Base-by-base conservation (phyloP, 495 filamentous ascomycete genomes). In the Astrothelium macrocarpum region DNA sequence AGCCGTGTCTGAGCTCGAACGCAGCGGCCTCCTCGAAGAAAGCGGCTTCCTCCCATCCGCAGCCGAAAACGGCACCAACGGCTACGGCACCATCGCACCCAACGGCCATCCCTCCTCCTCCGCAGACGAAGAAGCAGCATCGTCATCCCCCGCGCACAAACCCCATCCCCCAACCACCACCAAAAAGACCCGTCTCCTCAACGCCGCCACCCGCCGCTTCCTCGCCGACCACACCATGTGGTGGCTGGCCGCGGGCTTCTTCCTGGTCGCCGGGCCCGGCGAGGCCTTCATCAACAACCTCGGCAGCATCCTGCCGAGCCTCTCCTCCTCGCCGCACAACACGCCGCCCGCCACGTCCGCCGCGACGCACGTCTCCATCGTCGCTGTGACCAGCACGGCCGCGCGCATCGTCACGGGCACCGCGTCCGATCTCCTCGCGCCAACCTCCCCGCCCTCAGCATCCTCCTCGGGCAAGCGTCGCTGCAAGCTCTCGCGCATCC, bases 241-340 rank as follows among this genome's bases (percentile, higher is more conserved):
- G 94, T 89, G 82, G 77, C 84, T 98, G 63, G 90, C 91, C 0
- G 73, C 85, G 1, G 94, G 93, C 26, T 95, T 98, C 77, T 95
- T 97, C 81, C 80, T 97, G 66, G 89, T 95, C 65, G 90, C 89
- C 59, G 94, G 94, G 2, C 92, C 94, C 0, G 92, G 93, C 23
- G 94, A 98, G 78, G 87, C 91, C 10, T 98, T 96, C 75, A 91
- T 97, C 70, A 98, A 97, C 77, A 98, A 98, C 68, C 74, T 98
- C 56, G 94, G 94, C 49, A 95, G 93, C 25, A 86, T 98, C 63
- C 90, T 96, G 69, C 87, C 88, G 64, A 91, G 94, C 1, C 78
- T 97, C 11, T 89, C 86, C 62, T 86, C 90, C 0, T 82, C 84
- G n/a, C n/a, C n/a, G n/a, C n/a, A n/a, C 12, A 73, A 78, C 11